Conservation (phyloP, 495 filamentous ascomycete genomes). For the Penicillium daleae region DNA sequence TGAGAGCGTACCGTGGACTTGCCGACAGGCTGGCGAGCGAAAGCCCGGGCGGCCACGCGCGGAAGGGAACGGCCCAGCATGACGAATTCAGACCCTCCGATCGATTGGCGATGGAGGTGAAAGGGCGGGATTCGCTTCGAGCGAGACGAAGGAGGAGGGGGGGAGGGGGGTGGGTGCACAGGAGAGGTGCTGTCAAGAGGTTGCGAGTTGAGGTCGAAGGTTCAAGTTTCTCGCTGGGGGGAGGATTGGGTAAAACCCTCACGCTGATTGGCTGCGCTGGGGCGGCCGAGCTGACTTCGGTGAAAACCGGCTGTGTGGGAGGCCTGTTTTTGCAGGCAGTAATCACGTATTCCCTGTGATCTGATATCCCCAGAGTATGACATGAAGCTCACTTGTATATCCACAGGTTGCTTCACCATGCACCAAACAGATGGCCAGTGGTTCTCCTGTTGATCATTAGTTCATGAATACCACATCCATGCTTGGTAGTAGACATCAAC, state of each 20-base stretch:
- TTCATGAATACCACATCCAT: not conserved
- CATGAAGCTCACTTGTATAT: not conserved
- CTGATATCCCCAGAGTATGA: not conserved
- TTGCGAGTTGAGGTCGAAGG: slow-evolving; percentile 45
- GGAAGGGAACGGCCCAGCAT: slow-evolving; percentile 89
- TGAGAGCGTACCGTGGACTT: slow-evolving; percentile 53
- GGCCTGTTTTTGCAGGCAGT: slow-evolving; percentile 23
- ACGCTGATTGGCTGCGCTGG: slow-evolving; percentile 41
- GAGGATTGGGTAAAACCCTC: slow-evolving; percentile 46
- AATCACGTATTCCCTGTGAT: not conserved
- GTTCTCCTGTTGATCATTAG: not conserved
- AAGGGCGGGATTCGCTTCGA: slow-evolving; percentile 33
- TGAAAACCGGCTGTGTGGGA: slow-evolving; percentile 47
- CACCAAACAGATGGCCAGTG: too few species aligned
- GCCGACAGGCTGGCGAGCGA: slow-evolving; percentile 57
- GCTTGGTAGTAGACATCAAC: not conserved
- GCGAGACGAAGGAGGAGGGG: slow-evolving; percentile 37
- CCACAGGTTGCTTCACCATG: not conserved
- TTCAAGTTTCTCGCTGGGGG: slow-evolving; percentile 50
- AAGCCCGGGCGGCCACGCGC: slow-evolving; percentile 78
- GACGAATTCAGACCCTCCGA: slow-evolving; percentile 49
- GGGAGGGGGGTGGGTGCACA: slow-evolving; percentile 34
- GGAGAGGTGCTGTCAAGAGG: slow-evolving; percentile 44
- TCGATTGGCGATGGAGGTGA: slow-evolving; percentile 39
- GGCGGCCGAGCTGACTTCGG: slow-evolving; percentile 36